Base-by-base conservation (phyloP, 2,329 filamentous ascomycete genomes). In the Diaporthe helianthi region DNA sequence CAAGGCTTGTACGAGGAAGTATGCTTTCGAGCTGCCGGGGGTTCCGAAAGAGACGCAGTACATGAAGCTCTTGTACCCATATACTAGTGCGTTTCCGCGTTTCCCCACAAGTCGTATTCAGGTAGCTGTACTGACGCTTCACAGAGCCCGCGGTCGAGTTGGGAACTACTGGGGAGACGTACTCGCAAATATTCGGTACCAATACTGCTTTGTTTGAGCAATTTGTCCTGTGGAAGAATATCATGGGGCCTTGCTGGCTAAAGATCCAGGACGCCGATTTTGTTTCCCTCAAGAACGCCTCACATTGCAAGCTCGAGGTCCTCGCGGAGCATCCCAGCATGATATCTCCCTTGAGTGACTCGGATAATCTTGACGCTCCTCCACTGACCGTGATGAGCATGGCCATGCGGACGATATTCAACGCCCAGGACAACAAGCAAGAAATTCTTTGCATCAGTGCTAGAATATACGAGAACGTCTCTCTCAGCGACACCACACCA, bases 231-330 rank as follows among this genome's bases (percentile, higher is more conserved):
- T 98, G 94, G 92, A 98, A 98, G 82, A 97, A 97, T 77, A 93
- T 99, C 75, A 99, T 98, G 95, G 96, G 96, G 1, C 96, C 96
- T 36, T 98, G 96, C 79, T 99, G 96, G 96, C 87, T 99, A 54
- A 94, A 91, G 77, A 96, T 99, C 67, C 87, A 94, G 73, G 91
- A 92, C 73, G 92, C 92, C 36, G 90, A 98, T 78, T 98, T 97
- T 77, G 86, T 87, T 22, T 85, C 92, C 7, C 86, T 98, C 73
- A 95, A 93, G 79, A 98, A 98, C 75, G 92, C 94, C 13, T 99
- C 96, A 0, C 96, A 97, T 87, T 98, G 96, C 85, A 98, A 98
- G 80, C 88, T 99, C 13, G 96, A 99, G 80, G 90, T 97, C 60
- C 87, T 92, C 74, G 92, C 94, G 55, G 86, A 88, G 44, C 92